These are phyloP conservation scores for Sporothrix globosa DNA, from an alignment of 2,329 filamentous ascomycete genomes.

Conservation along the genomic window DNA sequence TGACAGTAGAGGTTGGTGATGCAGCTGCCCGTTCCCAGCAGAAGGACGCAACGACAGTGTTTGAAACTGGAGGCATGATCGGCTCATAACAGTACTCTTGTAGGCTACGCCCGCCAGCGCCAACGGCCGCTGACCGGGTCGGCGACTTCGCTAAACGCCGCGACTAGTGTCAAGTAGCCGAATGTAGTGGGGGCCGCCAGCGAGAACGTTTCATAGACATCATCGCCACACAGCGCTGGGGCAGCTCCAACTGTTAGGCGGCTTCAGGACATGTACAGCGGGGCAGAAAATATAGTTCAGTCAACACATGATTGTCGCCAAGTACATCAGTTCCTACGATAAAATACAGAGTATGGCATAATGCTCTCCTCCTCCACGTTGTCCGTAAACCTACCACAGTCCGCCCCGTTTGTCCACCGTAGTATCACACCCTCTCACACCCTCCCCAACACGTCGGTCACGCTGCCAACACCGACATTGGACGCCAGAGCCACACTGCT, in stretches of 20 bases:
- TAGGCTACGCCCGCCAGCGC: not conserved
- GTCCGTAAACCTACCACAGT: too few relatives aligned
- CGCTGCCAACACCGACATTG: not conserved
- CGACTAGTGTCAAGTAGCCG: not conserved
- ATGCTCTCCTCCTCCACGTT: too few relatives aligned
- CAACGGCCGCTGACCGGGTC: not conserved
- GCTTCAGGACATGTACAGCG: not conserved
- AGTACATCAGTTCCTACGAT: too few relatives aligned
- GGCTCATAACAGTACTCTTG: not conserved
- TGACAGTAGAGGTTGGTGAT: not conserved
- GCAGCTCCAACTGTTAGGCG: not conserved
- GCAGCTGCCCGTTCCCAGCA: too few relatives aligned
- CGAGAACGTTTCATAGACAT: too few relatives aligned
- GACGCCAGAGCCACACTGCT: not conserved
- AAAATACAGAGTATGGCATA: too few relatives aligned
- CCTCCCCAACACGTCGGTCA: not conserved
- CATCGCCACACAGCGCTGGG: too few relatives aligned
- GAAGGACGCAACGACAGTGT: not conserved
- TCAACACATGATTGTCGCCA: too few relatives aligned
- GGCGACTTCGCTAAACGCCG: conserved; percentile 17
- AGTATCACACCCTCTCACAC: not conserved
- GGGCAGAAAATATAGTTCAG: too few relatives aligned
- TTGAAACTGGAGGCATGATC: too few relatives aligned
- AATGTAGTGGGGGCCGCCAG: not conserved
- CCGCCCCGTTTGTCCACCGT: too few relatives aligned